These are phyloP conservation scores for Speleostelium caveatum DNA, from an alignment of 78 protist species.

Conservation along the genomic window DNA sequence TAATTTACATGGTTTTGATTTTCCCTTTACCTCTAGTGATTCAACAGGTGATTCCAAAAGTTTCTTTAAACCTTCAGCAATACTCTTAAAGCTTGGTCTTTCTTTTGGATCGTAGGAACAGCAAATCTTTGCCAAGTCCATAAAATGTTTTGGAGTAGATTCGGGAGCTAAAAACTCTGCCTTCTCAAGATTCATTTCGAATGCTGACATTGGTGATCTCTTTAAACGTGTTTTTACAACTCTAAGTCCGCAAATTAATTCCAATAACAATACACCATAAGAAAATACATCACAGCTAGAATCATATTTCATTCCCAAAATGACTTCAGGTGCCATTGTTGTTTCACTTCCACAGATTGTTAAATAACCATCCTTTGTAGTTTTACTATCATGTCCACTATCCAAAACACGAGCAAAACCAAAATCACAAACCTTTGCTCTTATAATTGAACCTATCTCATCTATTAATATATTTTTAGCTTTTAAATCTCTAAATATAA, in stretches of 20 bases:
- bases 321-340: constrained; percentile 77
- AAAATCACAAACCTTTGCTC: constrained; percentile 73
- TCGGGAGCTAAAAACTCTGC: constrained; percentile 45
- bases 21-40: constrained; percentile 11
- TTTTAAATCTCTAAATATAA: constrained; percentile 75
- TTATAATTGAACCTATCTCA: constrained; percentile 9
- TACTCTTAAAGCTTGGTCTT: constrained; percentile 44
- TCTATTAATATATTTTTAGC: constrained; percentile 75
- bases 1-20: constrained; percentile 13
- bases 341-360: constrained; percentile 72
- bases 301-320: constrained; percentile 55
- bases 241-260: constrained; percentile 64
- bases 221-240: constrained; percentile 50
- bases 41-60: not conserved
- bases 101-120: constrained; percentile 23
- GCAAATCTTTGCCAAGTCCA: constrained; percentile 68
- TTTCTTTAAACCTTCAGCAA: constrained; percentile 36
- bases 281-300: constrained; percentile 71
- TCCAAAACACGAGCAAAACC: constrained; percentile 64
- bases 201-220: constrained; percentile 46
- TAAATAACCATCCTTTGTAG: constrained; percentile 18
- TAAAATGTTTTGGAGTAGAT: constrained; percentile 33
- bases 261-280: constrained; percentile 59
- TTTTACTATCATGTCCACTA: not conserved
- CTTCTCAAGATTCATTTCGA: constrained; percentile 53